phyloP scores from a whole-genome alignment of 2,329 filamentous ascomycete genomes.

The Septoria linicola region DNA sequence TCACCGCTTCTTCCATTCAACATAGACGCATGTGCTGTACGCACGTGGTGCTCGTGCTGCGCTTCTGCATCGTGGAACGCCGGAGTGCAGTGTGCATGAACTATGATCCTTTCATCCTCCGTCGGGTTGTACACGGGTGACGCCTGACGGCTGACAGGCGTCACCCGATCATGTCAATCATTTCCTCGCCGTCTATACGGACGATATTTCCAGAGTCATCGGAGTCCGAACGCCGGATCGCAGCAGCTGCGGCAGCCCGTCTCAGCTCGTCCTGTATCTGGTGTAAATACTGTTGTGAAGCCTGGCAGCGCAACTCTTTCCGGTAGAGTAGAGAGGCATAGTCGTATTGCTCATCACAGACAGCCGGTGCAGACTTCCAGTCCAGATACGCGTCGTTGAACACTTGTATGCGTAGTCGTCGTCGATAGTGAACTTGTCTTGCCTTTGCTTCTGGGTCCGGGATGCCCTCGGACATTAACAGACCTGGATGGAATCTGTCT shows the following conservation, averaged over 20 bases:
- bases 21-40: too few species aligned
- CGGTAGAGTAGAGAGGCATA: slow-evolving; percentile 17
- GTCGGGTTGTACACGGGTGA: neutral
- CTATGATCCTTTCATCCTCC: neutral
- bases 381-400: slow-evolving; percentile 24
- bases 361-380: slow-evolving; percentile 27
- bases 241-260: neutral
- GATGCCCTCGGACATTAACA: slow-evolving; percentile 15
- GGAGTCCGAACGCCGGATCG: neutral
- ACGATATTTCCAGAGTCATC: slow-evolving; percentile 2
- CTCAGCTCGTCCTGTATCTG: slow-evolving; percentile 20
- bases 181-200: slow-evolving; percentile 24
- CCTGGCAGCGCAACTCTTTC: slow-evolving; percentile 22
- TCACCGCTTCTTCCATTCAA: too few species aligned
- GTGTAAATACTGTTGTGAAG: slow-evolving; percentile 21
- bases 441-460: slow-evolving; percentile 12
- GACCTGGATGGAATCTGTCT: slow-evolving; percentile 1
- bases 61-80: too few species aligned
- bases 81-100: neutral
- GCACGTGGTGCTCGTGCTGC: too few species aligned
- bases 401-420: slow-evolving; percentile 21
- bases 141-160: slow-evolving; percentile 1
- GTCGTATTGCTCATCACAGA: slow-evolving; percentile 24
- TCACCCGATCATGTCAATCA: slow-evolving; percentile 32
- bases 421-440: slow-evolving; percentile 13